Evolutionary conservation across 495 filamentous ascomycete genomes (phyloP).

Genomic region (Penicillium malachiteum): DNA sequence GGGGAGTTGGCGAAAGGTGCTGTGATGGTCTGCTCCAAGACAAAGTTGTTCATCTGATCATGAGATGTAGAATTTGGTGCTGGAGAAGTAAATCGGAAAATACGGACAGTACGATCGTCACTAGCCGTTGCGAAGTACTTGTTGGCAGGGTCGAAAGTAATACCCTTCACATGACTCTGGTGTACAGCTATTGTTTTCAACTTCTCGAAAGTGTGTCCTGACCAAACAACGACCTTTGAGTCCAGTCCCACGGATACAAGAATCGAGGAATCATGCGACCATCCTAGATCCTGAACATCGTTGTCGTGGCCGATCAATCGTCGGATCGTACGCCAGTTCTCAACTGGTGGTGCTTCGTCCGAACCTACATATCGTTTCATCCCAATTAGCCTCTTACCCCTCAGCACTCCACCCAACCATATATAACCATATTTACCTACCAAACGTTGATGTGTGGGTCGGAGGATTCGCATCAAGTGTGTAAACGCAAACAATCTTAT

Average conservation of each 20-base stretch:
- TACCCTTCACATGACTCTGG: constrained; percentile 96
- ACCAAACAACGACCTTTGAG: constrained; percentile 98
- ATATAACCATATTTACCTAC: constrained; percentile 50
- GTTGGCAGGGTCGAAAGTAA: constrained; percentile 97
- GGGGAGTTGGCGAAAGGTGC: constrained; percentile 84
- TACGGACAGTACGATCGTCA: constrained; percentile 94
- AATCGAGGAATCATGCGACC: constrained; percentile 94
- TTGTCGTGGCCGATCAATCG: constrained; percentile 96
- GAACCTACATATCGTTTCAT: constrained; percentile 53
- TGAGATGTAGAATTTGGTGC: constrained; percentile 88
- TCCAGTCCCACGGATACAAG: constrained; percentile 95
- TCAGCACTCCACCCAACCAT: neutral
- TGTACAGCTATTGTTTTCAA: constrained; percentile 88
- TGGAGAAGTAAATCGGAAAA: constrained; percentile 91
- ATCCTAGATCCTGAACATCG: constrained; percentile 96
- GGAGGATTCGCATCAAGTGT: constrained; percentile 79
- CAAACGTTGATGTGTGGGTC: constrained; percentile 69
- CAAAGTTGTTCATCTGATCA: constrained; percentile 93
- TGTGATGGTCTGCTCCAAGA: constrained; percentile 82
- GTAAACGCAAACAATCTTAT: constrained; percentile 98
- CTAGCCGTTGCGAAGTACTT: constrained; percentile 98
- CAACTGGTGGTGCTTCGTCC: constrained; percentile 87
- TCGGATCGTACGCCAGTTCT: constrained; percentile 94
- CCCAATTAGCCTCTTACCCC: constrained; percentile 1
- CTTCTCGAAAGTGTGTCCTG: constrained; percentile 95